Evolutionary conservation across 257 asterid genomes (phyloP).

Genomic region (Salvia miltiorrhiza): DNA sequence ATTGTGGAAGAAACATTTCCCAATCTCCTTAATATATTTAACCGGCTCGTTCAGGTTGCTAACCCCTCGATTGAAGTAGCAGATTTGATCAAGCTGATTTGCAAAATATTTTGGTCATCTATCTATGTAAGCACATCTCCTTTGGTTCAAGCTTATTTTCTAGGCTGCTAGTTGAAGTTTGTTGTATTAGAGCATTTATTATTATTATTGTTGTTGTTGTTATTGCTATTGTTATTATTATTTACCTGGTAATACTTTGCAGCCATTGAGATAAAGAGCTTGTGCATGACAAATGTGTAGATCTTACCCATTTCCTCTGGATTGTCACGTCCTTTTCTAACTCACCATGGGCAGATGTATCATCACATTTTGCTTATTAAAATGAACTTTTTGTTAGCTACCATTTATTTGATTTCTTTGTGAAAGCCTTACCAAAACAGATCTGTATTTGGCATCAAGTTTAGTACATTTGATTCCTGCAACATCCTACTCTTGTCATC

Average conservation of each 20-base stretch:
- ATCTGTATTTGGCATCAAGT: not conserved
- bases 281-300: not conserved
- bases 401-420: not conserved
- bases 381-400: not conserved
- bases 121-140: slow-evolving; percentile 62
- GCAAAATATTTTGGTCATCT: slow-evolving; percentile 98
- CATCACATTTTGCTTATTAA: not conserved
- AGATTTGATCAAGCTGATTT: slow-evolving; percentile 90
- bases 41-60: slow-evolving; percentile 73
- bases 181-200: not conserved
- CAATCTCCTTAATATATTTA: slow-evolving; percentile 71
- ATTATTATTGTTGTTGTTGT: too few species aligned
- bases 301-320: not conserved
- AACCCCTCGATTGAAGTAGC: slow-evolving; percentile 87
- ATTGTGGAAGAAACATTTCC: slow-evolving; percentile 95
- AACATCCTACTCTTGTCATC: slow-evolving; percentile 4
- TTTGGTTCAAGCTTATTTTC: not conserved
- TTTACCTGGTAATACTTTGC: slow-evolving; percentile 1
- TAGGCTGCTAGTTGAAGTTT: slow-evolving; percentile 2
- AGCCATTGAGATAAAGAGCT: not conserved
- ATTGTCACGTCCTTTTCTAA: not conserved
- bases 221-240: too few species aligned
- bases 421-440: not conserved
- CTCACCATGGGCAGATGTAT: not conserved
- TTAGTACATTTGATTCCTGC: slow-evolving; percentile 8